phyloP scores from a whole-genome alignment of 73 alveolate genomes.

The Diophrys sp. region DNA sequence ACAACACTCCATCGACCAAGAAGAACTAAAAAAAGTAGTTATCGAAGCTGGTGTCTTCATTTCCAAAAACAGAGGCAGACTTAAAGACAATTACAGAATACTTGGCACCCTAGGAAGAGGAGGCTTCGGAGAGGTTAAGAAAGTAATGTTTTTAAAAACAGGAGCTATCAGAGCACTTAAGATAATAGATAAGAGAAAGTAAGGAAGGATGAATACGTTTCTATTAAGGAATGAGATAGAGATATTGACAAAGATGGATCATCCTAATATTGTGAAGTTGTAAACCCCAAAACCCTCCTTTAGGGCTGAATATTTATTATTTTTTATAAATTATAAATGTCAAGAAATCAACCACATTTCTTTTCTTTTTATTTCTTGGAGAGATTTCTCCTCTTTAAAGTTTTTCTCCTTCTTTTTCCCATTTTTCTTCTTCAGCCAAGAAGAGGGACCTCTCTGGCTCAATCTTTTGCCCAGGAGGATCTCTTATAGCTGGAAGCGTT shows the following conservation, averaged over 20 bases:
- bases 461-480: too few species aligned
- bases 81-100: neutral
- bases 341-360: too few species aligned
- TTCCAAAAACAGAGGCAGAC: neutral
- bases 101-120: conserved; percentile 58
- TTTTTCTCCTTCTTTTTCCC: too few species aligned
- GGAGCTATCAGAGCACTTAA: conserved; percentile 65
- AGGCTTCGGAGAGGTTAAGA: conserved; percentile 76
- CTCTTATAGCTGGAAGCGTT: too few species aligned
- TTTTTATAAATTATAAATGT: too few species aligned
- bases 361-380: too few species aligned
- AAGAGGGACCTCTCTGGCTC: too few species aligned
- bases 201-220: conserved; percentile 54
- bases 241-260: conserved; percentile 55
- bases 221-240: conserved; percentile 59
- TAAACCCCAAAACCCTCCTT: too few species aligned
- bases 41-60: neutral
- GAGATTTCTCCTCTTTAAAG: too few species aligned
- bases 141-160: conserved; percentile 50
- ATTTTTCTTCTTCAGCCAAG: too few species aligned
- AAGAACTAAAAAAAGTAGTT: neutral
- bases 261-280: conserved; percentile 87
- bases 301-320: too few species aligned
- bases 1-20: too few species aligned
- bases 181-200: conserved; percentile 37